These are phyloP conservation scores for Myxozyma neotropica DNA, from an alignment of 805 yeast species.

Conservation along the genomic window DNA sequence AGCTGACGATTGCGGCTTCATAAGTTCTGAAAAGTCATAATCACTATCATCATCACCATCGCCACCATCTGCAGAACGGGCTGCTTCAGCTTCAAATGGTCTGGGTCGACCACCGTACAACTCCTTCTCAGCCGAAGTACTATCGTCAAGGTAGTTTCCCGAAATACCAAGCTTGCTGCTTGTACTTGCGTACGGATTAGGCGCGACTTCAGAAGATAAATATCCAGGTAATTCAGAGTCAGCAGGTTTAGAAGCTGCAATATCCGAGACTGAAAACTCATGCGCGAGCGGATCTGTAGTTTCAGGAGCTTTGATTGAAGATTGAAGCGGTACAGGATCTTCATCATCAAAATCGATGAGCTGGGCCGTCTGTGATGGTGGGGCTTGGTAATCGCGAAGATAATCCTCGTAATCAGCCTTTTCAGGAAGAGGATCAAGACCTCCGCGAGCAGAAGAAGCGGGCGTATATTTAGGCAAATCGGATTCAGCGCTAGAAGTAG, in stretches of 20 bases:
- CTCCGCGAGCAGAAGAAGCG: not conserved
- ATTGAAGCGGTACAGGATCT: slow-evolving; percentile 7
- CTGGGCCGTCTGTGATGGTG: slow-evolving; percentile 7
- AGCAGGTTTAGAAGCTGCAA: not conserved
- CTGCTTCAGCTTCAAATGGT: not conserved
- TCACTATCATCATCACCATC: slow-evolving; percentile 15
- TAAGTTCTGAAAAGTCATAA: slow-evolving; percentile 17
- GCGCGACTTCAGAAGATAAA: too few species aligned
- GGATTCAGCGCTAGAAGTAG: not conserved
- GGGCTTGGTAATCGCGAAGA: not conserved
- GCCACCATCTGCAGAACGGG: not conserved
- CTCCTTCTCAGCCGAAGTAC: not conserved
- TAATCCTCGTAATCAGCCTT: not conserved
- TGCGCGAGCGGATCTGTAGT: not conserved
- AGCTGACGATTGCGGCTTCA: slow-evolving; percentile 17
- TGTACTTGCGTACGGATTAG: too few species aligned
- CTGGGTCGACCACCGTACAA: not conserved
- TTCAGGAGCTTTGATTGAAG: not conserved
- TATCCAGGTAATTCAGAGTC: too few species aligned
- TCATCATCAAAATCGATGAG: slow-evolving; percentile 29
- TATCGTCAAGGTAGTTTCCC: slow-evolving; percentile 20
- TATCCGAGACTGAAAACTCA: not conserved
- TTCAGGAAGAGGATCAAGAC: slow-evolving; percentile 2
- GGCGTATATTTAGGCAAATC: not conserved
- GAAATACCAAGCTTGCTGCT: slow-evolving; percentile 2